Percentiles rank a stretch among this genome's conserved stretches.
These are phyloP conservation scores for Fusarium solani-melongenae DNA, from an alignment of 2,329 filamentous ascomycete genomes.

Conservation along the genomic window DNA sequence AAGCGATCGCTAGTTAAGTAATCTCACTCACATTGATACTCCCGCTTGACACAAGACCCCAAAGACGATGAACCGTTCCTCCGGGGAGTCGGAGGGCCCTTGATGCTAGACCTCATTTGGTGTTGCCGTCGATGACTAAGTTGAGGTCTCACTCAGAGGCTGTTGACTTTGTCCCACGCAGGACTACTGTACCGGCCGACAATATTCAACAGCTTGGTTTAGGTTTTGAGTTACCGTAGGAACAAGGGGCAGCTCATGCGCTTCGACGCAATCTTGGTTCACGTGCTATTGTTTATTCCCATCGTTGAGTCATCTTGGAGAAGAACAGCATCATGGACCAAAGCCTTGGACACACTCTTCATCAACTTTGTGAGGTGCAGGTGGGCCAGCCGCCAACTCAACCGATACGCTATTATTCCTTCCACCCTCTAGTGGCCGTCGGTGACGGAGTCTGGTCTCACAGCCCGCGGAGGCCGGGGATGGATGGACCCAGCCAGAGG, in stretches of 20 bases:
- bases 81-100: neutral
- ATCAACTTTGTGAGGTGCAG: neutral
- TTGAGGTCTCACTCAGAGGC: neutral
- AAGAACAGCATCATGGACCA: neutral
- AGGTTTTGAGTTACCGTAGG: constrained; percentile 19
- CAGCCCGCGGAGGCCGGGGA: neutral
- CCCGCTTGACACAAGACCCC: neutral
- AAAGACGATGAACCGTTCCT: neutral
- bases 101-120: neutral
- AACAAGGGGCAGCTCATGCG: constrained; percentile 21
- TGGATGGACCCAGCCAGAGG: neutral
- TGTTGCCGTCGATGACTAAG: constrained; percentile 1
- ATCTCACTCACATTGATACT: neutral
- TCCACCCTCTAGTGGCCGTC: neutral
- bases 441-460: neutral
- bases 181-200: neutral
- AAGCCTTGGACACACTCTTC: neutral
- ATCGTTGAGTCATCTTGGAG: neutral
- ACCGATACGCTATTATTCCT: neutral
- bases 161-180: neutral
- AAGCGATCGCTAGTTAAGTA: neutral
- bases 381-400: neutral
- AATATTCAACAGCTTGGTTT: constrained; percentile 8
- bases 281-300: constrained; percentile 11
- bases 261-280: constrained; percentile 10